These are phyloP conservation scores for Dothidotthia symphoricarpi DNA, from an alignment of 2,329 filamentous ascomycete genomes.

Conservation along the genomic window DNA sequence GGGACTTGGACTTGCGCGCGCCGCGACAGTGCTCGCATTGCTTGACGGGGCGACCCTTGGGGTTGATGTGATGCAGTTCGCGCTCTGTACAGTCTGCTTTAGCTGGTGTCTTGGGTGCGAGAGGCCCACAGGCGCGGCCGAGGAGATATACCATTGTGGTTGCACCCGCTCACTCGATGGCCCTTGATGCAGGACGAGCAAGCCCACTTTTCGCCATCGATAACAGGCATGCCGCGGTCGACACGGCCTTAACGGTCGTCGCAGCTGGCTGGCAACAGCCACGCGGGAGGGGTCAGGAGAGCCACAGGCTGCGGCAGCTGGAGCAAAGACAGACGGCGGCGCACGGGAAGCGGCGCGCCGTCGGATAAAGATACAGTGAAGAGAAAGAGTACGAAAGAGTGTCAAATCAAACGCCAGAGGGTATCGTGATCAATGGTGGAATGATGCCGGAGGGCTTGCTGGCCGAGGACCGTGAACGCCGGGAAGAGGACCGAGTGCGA, in stretches of 20 bases:
- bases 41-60: conserved; percentile 94
- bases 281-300: conserved; percentile 12
- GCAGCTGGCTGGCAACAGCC: conserved; percentile 28
- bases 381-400: conserved; percentile 16
- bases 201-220: conserved; percentile 92
- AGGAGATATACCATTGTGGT: conserved; percentile 72
- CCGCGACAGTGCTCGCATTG: conserved; percentile 97
- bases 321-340: conserved; percentile 18
- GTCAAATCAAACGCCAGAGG: conserved; percentile 32
- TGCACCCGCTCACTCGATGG: conserved; percentile 98
- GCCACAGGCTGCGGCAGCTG: conserved; percentile 11
- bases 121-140: conserved; percentile 15
- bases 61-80: conserved; percentile 89
- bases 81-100: conserved; percentile 62
- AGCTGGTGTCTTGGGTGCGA: conserved; percentile 19
- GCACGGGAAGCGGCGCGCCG: conserved; percentile 13
- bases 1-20: conserved; percentile 91
- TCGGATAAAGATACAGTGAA: conserved; percentile 20
- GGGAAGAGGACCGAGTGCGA: conserved; percentile 33
- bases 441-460: conserved; percentile 22
- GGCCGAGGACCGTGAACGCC: conserved; percentile 41
- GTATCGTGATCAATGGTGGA: conserved; percentile 37
- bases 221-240: conserved; percentile 38
- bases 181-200: conserved; percentile 98
- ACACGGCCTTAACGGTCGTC: conserved; percentile 39